Base-by-base conservation (phyloP, 2,329 filamentous ascomycete genomes). In the Westerdykella sp. region DNA sequence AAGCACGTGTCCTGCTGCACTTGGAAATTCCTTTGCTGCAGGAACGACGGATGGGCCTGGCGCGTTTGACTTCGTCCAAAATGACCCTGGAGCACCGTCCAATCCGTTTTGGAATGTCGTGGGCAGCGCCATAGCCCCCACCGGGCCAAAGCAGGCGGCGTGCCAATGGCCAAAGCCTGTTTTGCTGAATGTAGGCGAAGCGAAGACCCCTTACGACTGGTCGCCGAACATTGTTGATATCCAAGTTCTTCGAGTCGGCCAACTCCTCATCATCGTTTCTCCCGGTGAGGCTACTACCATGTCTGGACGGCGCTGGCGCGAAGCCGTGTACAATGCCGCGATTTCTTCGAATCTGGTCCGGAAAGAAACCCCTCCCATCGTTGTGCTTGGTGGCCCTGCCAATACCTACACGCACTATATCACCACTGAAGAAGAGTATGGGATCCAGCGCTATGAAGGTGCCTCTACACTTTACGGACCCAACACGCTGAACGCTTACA, bases 11-110 rank as follows among this genome's bases (percentile, higher is more conserved):
- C 84, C 89, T 3, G 90, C 90, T 0, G 88, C 89, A 0, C 71
- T 97, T 46, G 91, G 91, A 5, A 95, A 93, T 62, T 90, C 86
- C 0, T 97, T 97, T 62, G 91, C 91, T 0, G 91, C 87, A 1
- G 91, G 91, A 10, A 97, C 91, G 0, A 87, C 87, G 0, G 91
- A 97, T 63, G 88, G 91, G 5, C 90, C 91, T 0, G 91, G 91
- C 1, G 82, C 81, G 0, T 95, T 95, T 57, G 91, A 97, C 67
- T 96, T 97, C 63, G 93, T 87, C 1, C 91, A 97, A 61, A 90
- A 89, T 51, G 79, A 86, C 51, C 83, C 83, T 0, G 83, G 82
- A 25, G 73, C 79, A n/a, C 83, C 87, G 0, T 77, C 83, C 34
- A 90, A 85, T 50, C 88, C 88, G 0, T 69, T 96, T 4, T 96